These are phyloP conservation scores for Wallacemonas rigidus DNA, from an alignment of 208 protist genomes.

Conservation along the genomic window DNA sequence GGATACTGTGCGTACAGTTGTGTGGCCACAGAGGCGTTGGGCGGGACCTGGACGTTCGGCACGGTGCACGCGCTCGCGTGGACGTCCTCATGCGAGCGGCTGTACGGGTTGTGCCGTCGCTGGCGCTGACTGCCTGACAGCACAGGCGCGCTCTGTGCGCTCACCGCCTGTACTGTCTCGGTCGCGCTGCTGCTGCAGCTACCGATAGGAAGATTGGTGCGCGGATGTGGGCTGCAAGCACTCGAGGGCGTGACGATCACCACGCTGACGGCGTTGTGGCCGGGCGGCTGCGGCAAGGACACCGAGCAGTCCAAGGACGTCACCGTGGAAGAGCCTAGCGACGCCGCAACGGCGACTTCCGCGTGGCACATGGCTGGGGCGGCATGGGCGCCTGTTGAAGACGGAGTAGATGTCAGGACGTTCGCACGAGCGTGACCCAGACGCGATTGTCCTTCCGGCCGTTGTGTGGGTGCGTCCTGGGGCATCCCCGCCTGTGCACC, in stretches of 20 bases:
- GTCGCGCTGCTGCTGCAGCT: too few species aligned
- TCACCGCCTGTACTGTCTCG: neutral
- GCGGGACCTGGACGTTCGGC: slow-evolving; percentile 1
- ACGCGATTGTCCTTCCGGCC: too few species aligned
- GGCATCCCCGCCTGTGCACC: too few species aligned
- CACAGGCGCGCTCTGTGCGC: neutral
- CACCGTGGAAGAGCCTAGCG: neutral
- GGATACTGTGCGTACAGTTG: neutral
- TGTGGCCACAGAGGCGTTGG: neutral
- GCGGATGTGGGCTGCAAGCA: too few species aligned
- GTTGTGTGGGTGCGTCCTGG: too few species aligned
- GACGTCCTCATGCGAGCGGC: slow-evolving; percentile 3
- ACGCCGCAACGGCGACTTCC: neutral
- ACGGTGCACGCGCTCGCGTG: neutral
- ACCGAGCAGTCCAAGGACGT: neutral
- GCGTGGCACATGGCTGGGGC: neutral
- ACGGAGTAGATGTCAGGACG: too few species aligned
- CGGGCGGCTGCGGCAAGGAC: neutral
- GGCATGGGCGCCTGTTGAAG: neutral
- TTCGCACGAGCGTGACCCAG: too few species aligned
- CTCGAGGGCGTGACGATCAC: too few species aligned
- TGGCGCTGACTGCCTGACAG: neutral
- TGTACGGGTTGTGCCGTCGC: slow-evolving; percentile 12
- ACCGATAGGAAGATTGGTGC: too few species aligned
- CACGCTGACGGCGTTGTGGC: neutral